Conservation (phyloP, 352 stramenopile genomes). For the Albugo laibachii region DNA sequence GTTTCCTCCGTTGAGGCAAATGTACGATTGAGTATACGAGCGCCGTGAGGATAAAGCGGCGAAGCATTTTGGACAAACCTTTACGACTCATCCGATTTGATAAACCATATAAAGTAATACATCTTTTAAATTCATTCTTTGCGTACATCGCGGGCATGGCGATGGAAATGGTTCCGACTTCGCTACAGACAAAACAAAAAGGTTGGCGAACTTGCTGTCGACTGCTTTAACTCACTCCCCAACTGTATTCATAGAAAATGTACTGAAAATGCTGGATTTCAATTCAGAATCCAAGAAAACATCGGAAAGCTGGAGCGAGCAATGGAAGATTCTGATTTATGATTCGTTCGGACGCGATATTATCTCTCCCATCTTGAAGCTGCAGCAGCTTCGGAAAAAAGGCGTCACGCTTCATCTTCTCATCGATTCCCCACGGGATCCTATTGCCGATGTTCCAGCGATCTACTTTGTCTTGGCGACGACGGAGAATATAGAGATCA, state of each 20-base stretch:
- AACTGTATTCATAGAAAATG: conserved; percentile 21
- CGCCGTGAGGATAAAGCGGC: too few species aligned
- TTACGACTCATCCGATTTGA: too few species aligned
- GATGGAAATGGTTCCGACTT: conserved; percentile 9
- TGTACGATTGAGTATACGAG: conserved; percentile 24
- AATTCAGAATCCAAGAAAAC: conserved; percentile 24
- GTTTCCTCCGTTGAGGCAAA: conserved; percentile 53
- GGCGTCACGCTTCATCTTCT: conserved; percentile 96
- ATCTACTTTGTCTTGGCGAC: conserved; percentile 96
- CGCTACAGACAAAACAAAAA: conserved; percentile 70
- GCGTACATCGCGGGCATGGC: conserved; percentile 1
- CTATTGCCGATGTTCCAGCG: conserved; percentile 92
- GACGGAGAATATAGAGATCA: conserved; percentile 85
- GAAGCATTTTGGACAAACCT: too few species aligned
- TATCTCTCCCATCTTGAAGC: conserved; percentile 95
- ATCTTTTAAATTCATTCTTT: neutral
- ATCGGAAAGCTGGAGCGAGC: conserved; percentile 59
- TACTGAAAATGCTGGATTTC: conserved; percentile 74
- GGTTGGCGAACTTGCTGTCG: conserved; percentile 13
- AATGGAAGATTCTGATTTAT: conserved; percentile 96
- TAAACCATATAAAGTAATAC: too few species aligned
- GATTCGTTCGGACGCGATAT: conserved; percentile 91
- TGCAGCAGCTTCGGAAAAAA: conserved; percentile 90
- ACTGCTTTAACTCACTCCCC: neutral
- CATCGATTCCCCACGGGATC: conserved; percentile 84